Evolutionary conservation across 1,284 basidiomycete species (phyloP), one percentile per base, ranked within the genome.

Genomic region (Rhodotorula glutinis): DNA sequence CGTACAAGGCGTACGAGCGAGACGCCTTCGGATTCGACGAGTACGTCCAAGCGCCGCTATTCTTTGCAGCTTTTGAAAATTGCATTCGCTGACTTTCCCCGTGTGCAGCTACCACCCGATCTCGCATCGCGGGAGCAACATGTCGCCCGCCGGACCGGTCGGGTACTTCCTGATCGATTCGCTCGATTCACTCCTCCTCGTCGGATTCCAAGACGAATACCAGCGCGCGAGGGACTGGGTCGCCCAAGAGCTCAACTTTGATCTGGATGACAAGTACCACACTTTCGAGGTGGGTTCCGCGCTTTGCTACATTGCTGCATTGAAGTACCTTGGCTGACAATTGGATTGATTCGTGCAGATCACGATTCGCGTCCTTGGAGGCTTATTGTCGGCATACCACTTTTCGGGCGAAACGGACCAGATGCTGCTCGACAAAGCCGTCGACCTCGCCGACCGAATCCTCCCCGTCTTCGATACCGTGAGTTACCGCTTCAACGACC

Each of bases 21-120:
- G 86, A 94, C 78, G 92, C 91, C 1, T 92, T 90, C 86, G 92
- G 92, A 1, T 83, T 82, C 63, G 92, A 95, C 78, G 90, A 93
- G 70, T 65, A 14, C 54, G 69, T 41, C 21, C 51, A 11, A n/a
- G 2, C 7, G 53, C 19, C 38, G 51, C 62, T n/a, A n/a, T n/a
- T n/a, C n/a, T n/a, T n/a, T n/a, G n/a, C n/a, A n/a, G n/a, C n/a
- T n/a, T n/a, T 57, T 7, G 23, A 47, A 17, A 49, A 23, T 23
- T 25, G 27, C 25, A 14, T 13, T n/a, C 19, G 43, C 57, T 57
- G 38, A 23, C 52, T 23, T n/a, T 77, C 16, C n/a, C 1, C 21
- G 17, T 17, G 0, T 0, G 17, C 56, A 72, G 69, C 57, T 92
- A 91, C 73, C 90, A 93, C 75, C 91, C 92, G 1, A 83, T 95